phyloP scores from a whole-genome alignment of 495 filamentous ascomycete genomes.

The Cladorrhinum samala region DNA sequence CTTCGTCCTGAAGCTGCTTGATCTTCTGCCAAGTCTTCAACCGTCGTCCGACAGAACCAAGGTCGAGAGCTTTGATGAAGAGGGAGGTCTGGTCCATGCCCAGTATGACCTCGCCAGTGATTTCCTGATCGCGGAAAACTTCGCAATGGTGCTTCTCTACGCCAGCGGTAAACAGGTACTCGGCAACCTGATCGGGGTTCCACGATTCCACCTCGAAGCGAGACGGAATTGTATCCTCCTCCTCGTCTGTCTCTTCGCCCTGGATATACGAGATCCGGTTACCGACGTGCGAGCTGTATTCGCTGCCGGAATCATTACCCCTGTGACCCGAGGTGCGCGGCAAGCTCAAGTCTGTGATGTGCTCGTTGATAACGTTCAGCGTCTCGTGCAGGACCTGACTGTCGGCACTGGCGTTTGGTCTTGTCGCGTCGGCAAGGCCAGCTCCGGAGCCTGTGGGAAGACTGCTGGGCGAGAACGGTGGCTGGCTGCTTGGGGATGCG shows the following conservation, averaged over 20 bases:
- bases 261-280: constrained; percentile 83
- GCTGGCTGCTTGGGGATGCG: constrained; percentile 14
- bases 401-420: constrained; percentile 38
- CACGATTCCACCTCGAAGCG: constrained; percentile 64
- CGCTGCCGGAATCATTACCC: constrained; percentile 78
- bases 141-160: constrained; percentile 84
- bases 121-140: constrained; percentile 93
- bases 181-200: constrained; percentile 72
- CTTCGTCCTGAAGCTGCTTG: constrained; percentile 79
- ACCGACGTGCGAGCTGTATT: constrained; percentile 75
- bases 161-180: constrained; percentile 72
- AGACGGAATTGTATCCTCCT: constrained; percentile 49
- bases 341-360: constrained; percentile 88
- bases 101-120: constrained; percentile 84
- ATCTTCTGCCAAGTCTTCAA: constrained; percentile 95
- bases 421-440: constrained; percentile 18
- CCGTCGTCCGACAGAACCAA: constrained; percentile 82
- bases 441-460: constrained; percentile 14
- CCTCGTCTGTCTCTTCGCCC: constrained; percentile 79
- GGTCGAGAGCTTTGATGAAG: constrained; percentile 90
- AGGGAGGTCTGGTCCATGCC: constrained; percentile 91
- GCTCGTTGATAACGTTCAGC: constrained; percentile 93
- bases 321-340: constrained; percentile 46
- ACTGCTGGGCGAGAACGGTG: constrained; percentile 16
- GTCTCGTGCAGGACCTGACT: constrained; percentile 96